phyloP scores from a whole-genome alignment of 140 eudicot genomes.

The Flaveria floridana region DNA sequence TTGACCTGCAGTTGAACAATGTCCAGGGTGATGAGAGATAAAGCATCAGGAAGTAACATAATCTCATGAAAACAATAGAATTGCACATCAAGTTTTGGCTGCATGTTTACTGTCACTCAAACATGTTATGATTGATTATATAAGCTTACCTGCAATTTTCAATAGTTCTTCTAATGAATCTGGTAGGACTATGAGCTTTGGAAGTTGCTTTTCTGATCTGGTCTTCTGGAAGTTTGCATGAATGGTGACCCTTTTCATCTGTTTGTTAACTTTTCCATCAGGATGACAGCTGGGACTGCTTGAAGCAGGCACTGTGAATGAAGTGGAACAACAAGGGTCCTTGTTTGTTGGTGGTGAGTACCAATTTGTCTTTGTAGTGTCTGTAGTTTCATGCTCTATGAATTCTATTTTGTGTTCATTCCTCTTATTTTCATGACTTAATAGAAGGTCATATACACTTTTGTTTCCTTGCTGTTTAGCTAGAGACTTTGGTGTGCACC shows the following conservation, averaged over 20 bases:
- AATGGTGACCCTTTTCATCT: constrained; percentile 63
- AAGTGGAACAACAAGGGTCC: constrained; percentile 36
- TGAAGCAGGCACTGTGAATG: constrained; percentile 19
- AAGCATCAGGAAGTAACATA: constrained; percentile 4
- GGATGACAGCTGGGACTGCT: constrained; percentile 35
- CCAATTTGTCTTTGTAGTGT: constrained; percentile 13
- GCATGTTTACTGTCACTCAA: constrained; percentile 11
- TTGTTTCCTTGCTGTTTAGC: constrained; percentile 49
- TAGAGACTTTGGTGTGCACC: constrained; percentile 48
- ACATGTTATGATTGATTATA: not conserved
- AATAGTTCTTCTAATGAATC: constrained; percentile 71
- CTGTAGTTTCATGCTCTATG: constrained; percentile 29
- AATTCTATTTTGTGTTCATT: constrained; percentile 45
- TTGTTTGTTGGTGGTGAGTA: constrained; percentile 32
- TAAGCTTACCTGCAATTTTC: constrained; percentile 58
- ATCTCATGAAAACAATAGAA: constrained; percentile 1
- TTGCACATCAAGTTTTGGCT: constrained; percentile 1
- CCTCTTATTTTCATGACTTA: constrained; percentile 35
- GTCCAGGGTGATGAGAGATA: constrained; percentile 21
- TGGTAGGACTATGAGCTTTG: constrained; percentile 73
- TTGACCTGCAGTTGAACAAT: constrained; percentile 63
- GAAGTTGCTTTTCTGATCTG: constrained; percentile 40
- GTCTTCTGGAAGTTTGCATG: constrained; percentile 43
- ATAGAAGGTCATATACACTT: constrained; percentile 36
- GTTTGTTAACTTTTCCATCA: constrained; percentile 29